A percentile compares a stretch with the other conserved stretches of the same genome.
These are phyloP conservation scores for Centaurea solstitialis DNA, from an alignment of 129 eudicot genomes.

Conservation along the genomic window DNA sequence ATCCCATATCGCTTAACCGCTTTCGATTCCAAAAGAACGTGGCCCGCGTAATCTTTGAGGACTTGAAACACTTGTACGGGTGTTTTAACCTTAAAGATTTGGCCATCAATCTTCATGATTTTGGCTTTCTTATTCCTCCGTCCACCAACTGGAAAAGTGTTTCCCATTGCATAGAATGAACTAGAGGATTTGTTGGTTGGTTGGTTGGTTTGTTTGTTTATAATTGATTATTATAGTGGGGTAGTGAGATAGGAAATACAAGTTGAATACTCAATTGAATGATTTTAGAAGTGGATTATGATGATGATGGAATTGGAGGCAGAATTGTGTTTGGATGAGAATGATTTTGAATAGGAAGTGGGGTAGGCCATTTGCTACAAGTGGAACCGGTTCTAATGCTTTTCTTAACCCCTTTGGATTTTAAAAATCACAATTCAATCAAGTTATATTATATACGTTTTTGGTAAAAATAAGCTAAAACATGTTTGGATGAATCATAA, in stretches of 20 bases:
- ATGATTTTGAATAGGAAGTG: constrained; percentile 24
- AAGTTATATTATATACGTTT: too few relatives aligned
- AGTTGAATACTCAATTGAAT: constrained; percentile 20
- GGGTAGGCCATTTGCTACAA: constrained; percentile 29
- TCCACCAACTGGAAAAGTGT: constrained; percentile 40
- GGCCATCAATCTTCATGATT: constrained; percentile 79
- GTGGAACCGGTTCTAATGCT: constrained; percentile 32
- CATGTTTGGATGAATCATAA: too few relatives aligned
- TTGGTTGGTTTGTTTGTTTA: constrained; percentile 5
- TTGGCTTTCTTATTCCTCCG: constrained; percentile 52
- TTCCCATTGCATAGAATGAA: constrained; percentile 50
- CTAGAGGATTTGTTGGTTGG: constrained; percentile 21
- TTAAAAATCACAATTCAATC: too few relatives aligned
- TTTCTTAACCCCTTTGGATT: constrained; percentile 6
- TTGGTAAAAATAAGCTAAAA: too few relatives aligned
- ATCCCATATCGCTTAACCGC: constrained; percentile 52
- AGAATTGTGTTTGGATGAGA: constrained; percentile 32
- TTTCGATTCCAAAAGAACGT: constrained; percentile 60
- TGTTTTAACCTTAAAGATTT: constrained; percentile 44
- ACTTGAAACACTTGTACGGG: constrained; percentile 54
- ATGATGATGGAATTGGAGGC: not conserved
- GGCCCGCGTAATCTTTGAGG: constrained; percentile 53
- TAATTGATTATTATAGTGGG: not conserved
- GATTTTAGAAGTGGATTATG: constrained; percentile 9
- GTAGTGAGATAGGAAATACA: not conserved